Percentiles rank a stretch among this genome's conserved stretches.
These are phyloP conservation scores for Phytophthora rubi DNA, from an alignment of 352 stramenopile species.

Conservation along the genomic window DNA sequence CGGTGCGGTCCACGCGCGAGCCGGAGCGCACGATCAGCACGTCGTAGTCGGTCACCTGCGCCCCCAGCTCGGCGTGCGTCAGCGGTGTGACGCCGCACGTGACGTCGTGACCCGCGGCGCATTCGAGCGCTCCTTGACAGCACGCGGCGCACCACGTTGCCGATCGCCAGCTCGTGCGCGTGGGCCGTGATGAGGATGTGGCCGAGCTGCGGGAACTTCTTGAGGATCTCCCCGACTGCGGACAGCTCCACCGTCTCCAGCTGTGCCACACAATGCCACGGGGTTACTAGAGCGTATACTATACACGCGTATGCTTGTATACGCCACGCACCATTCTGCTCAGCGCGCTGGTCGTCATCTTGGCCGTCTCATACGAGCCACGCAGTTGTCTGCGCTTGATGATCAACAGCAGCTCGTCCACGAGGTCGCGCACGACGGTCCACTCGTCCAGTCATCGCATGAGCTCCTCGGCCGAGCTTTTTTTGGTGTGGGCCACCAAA, in stretches of 20 bases:
- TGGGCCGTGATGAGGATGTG: conserved; percentile 86
- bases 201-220: conserved; percentile 81
- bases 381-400: conserved; percentile 82
- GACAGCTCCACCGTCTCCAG: conserved; percentile 81
- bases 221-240: conserved; percentile 81
- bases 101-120: conserved; percentile 72
- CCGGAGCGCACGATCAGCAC: conserved; percentile 89
- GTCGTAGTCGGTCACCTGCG: conserved; percentile 84
- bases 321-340: conserved; percentile 63
- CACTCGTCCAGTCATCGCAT: conserved; percentile 80
- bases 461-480: conserved; percentile 39
- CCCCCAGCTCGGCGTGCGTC: conserved; percentile 68
- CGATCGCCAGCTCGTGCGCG: conserved; percentile 84
- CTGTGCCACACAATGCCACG: conserved; percentile 28
- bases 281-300: background rate
- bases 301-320: conserved; percentile 12
- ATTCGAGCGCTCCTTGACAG: conserved; percentile 87
- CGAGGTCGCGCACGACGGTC: conserved; percentile 68
- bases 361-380: conserved; percentile 84
- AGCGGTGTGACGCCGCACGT: conserved; percentile 56
- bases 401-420: conserved; percentile 78
- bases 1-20: conserved; percentile 73
- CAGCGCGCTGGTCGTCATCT: conserved; percentile 77
- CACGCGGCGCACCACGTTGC: conserved; percentile 90
- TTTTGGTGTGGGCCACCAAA: background rate